Evolutionary conservation across 2,329 filamentous ascomycete species (phyloP).

Genomic region (Eurotiales sp.): DNA sequence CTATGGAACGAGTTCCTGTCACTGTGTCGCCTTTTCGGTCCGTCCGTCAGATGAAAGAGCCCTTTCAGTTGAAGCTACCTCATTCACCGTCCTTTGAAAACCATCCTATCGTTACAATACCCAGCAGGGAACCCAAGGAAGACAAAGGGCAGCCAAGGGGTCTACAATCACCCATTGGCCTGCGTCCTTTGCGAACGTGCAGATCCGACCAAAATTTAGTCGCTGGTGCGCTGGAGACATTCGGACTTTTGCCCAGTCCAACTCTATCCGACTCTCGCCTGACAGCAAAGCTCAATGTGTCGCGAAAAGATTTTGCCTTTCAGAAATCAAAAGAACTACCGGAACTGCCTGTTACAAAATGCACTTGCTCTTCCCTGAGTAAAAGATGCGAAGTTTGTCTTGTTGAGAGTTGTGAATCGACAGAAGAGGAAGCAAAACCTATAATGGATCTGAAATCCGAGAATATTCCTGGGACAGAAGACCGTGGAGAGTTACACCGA

Average conservation of each 20-base stretch:
- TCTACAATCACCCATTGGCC: slow-evolving; percentile 20
- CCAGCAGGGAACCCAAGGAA: slow-evolving; percentile 7
- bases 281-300: slow-evolving; percentile 22
- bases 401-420: neutral
- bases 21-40: slow-evolving; percentile 37
- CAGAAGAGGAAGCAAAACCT: neutral
- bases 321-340: neutral
- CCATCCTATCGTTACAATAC: slow-evolving; percentile 9
- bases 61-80: slow-evolving; percentile 35
- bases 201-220: slow-evolving; percentile 34
- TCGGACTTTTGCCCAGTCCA: slow-evolving; percentile 36
- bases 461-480: neutral
- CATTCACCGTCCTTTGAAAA: slow-evolving; percentile 31
- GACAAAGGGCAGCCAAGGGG: slow-evolving; percentile 19
- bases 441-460: neutral
- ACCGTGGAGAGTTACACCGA: neutral
- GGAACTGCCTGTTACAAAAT: slow-evolving; percentile 3
- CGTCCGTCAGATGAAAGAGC: slow-evolving; percentile 37
- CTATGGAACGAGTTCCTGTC: slow-evolving; percentile 23
- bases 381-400: slow-evolving; percentile 8
- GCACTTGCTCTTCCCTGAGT: neutral
- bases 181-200: slow-evolving; percentile 30
- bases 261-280: slow-evolving; percentile 32
- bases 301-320: slow-evolving; percentile 18
- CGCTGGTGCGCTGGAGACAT: slow-evolving; percentile 27